Percentiles rank a stretch among this genome's conserved stretches.
phyloP scores from a whole-genome alignment of 345 rosid genomes.

The Eucalyptus rudis region DNA sequence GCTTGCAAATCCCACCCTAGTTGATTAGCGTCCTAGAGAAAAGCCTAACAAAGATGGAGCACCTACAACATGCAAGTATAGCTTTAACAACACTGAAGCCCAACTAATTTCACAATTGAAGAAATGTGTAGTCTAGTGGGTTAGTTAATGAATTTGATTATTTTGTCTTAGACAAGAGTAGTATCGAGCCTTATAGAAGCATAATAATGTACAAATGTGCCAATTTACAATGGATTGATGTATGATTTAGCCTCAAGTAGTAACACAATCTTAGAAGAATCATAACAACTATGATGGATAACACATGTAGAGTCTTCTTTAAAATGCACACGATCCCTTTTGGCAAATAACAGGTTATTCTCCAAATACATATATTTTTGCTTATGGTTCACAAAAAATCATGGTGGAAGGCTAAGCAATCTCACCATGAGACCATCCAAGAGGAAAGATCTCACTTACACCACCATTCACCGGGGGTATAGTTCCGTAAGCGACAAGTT shows the following conservation, averaged over 20 bases:
- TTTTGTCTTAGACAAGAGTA: not conserved
- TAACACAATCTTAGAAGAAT: not conserved
- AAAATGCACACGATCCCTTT: not conserved
- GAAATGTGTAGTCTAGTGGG: too few species aligned
- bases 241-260: not conserved
- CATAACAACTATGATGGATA: not conserved
- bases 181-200: not conserved
- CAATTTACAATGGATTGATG: too few species aligned
- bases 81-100: too few species aligned
- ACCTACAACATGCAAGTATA: not conserved
- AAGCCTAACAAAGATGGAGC: too few species aligned
- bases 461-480: constrained; percentile 9
- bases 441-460: not conserved
- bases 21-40: too few species aligned
- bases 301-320: not conserved
- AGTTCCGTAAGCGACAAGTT: constrained; percentile 17
- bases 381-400: not conserved
- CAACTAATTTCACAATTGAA: not conserved
- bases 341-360: not conserved
- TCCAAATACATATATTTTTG: not conserved
- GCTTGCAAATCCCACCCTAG: too few species aligned
- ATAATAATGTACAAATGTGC: not conserved
- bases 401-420: not conserved
- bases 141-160: not conserved
- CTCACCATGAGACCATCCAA: not conserved